Percentiles rank a stretch among this genome's conserved stretches.
phyloP scores from a whole-genome alignment of 1,139 yeast genomes.

The Candida glucosophila region DNA sequence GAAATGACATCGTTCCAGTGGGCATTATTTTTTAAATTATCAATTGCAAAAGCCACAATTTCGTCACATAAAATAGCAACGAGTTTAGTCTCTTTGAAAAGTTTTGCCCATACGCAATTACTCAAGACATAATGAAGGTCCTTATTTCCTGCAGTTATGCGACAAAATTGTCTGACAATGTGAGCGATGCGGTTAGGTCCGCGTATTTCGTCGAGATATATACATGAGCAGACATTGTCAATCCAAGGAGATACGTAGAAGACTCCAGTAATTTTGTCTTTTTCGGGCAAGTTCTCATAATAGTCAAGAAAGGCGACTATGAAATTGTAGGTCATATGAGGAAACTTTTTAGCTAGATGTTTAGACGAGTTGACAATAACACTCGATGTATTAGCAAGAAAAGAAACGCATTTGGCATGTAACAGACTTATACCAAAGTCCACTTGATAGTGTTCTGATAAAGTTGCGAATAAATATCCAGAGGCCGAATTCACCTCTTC shows the following conservation, averaged over 20 bases:
- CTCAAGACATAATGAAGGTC: conserved; percentile 26
- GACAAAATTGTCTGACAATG: conserved; percentile 55
- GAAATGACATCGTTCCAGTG: conserved; percentile 54
- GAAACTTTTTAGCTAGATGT: conserved; percentile 48
- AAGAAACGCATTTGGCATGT: conserved; percentile 55
- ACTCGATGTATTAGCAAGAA: conserved; percentile 63
- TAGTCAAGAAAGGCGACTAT: conserved; percentile 54
- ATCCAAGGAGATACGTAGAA: conserved; percentile 71
- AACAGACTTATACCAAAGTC: conserved; percentile 52
- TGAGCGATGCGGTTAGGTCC: conserved; percentile 59
- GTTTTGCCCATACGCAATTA: conserved; percentile 61
- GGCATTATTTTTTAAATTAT: conserved; percentile 63
- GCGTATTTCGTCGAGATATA: conserved; percentile 44
- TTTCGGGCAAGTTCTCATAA: conserved; percentile 34
- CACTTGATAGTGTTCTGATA: conserved; percentile 52
- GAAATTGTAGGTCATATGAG: conserved; percentile 56
- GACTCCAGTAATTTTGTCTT: conserved; percentile 32
- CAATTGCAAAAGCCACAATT: conserved; percentile 65
- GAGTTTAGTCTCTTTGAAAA: conserved; percentile 55
- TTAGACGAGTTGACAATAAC: conserved; percentile 57
- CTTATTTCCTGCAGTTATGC: conserved; percentile 47
- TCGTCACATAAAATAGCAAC: conserved; percentile 60
- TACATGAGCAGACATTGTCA: conserved; percentile 52
- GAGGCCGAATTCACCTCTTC: conserved; percentile 58
- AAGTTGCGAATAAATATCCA: conserved; percentile 54